phyloP scores from a whole-genome alignment of 139 green algal species.

The Tetradesmus lagerheimii region DNA sequence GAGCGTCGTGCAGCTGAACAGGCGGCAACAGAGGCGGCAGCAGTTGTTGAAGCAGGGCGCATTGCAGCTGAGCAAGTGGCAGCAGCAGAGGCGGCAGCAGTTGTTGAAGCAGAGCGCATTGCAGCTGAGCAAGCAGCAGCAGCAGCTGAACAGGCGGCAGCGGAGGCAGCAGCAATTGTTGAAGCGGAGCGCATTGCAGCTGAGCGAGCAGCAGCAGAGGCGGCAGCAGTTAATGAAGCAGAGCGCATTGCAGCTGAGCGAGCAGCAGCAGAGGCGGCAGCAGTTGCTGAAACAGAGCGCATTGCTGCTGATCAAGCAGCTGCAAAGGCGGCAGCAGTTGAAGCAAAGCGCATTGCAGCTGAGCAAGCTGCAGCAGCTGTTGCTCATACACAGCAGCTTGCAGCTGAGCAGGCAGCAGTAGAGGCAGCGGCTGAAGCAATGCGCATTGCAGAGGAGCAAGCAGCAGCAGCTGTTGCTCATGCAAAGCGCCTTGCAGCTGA shows the following conservation, averaged over 20 bases:
- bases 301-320: not conserved
- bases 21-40: not conserved
- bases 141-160: too few species aligned
- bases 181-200: too few species aligned
- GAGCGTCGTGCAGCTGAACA: not conserved
- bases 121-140: too few species aligned
- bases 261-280: not conserved
- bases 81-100: too few species aligned
- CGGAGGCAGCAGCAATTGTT: too few species aligned
- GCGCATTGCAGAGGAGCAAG: too few species aligned
- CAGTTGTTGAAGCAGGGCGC: not conserved
- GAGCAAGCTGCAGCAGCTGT: not conserved
- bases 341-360: too few species aligned
- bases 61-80: not conserved
- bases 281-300: not conserved
- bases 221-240: too few species aligned
- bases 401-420: not conserved
- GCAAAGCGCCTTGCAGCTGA: not conserved
- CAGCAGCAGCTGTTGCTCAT: not conserved
- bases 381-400: not conserved
- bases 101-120: too few species aligned
- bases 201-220: not conserved
- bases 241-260: too few species aligned
- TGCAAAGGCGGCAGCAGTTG: not conserved
- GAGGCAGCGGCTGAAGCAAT: too few species aligned